Evolutionary conservation across 2,329 filamentous ascomycete species (phyloP).

Genomic region (Thelonectria discophora): DNA sequence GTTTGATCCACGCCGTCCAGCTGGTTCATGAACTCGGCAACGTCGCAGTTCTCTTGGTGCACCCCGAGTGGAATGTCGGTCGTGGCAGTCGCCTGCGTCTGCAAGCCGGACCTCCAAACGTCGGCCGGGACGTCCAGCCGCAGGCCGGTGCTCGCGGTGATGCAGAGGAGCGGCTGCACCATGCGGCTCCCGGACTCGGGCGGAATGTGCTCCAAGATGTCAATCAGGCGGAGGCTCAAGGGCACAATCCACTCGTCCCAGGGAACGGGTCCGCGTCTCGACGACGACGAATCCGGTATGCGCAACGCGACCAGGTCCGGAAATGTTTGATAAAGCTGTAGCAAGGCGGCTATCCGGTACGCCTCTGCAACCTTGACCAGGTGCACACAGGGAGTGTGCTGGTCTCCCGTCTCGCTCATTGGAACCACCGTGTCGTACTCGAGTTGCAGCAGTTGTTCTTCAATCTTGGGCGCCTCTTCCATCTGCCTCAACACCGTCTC

Average conservation of each 20-base stretch:
- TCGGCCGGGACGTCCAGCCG: conserved; percentile 36
- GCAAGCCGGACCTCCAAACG: conserved; percentile 5
- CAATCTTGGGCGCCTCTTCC: conserved; percentile 45
- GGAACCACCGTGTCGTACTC: conserved; percentile 36
- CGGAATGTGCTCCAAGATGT: conserved; percentile 47
- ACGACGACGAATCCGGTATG: conserved; percentile 33
- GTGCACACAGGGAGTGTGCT: conserved; percentile 43
- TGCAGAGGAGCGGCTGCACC: conserved; percentile 50
- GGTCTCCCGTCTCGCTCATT: conserved; percentile 45
- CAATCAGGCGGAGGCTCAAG: conserved; percentile 46
- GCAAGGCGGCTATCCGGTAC: conserved; percentile 49
- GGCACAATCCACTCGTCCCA: conserved; percentile 52
- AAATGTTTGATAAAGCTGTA: conserved; percentile 54
- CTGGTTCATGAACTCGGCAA: conserved; percentile 22
- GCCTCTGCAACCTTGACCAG: conserved; percentile 50
- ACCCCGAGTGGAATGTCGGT: conserved; percentile 9
- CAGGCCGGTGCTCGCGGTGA: conserved; percentile 49
- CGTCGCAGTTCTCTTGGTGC: conserved; percentile 18
- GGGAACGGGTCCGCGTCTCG: conserved; percentile 37
- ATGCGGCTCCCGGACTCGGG: conserved; percentile 48
- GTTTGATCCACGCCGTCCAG: conserved; percentile 18
- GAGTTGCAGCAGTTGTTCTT: conserved; percentile 47
- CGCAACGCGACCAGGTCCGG: conserved; percentile 47
- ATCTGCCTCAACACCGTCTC: conserved; percentile 39
- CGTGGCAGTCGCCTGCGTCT: neutral